Percentiles rank a stretch among this genome's conserved stretches.
phyloP scores from a whole-genome alignment of 208 protist species.

The Trypanosomatidae sp. region DNA sequence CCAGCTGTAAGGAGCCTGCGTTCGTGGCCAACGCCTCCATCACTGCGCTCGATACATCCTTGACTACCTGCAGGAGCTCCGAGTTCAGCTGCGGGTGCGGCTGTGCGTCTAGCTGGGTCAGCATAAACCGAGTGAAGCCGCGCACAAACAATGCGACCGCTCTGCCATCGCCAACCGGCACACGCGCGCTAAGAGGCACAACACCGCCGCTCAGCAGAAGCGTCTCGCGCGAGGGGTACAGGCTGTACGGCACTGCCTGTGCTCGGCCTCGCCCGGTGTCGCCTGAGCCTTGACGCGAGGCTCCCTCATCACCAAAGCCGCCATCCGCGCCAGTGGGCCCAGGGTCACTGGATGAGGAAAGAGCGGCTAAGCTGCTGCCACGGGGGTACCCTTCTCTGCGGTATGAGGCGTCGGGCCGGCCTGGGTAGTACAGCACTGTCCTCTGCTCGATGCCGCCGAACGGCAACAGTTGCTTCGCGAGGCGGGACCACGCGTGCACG shows the following conservation, averaged over 20 bases:
- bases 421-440: slow-evolving; percentile 70
- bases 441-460: slow-evolving; percentile 54
- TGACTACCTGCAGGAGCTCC: slow-evolving; percentile 12
- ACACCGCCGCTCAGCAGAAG: slow-evolving; percentile 79
- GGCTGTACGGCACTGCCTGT: slow-evolving; percentile 2
- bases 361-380: neutral
- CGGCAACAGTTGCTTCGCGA: slow-evolving; percentile 51
- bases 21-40: slow-evolving; percentile 27
- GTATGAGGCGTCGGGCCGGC: slow-evolving; percentile 19
- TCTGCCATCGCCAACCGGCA: slow-evolving; percentile 46
- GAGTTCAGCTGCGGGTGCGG: neutral
- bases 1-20: slow-evolving; percentile 24
- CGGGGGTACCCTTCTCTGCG: slow-evolving; percentile 1
- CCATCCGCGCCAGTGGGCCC: neutral
- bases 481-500: slow-evolving; percentile 33
- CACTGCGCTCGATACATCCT: slow-evolving; percentile 21
- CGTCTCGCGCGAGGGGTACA: slow-evolving; percentile 61
- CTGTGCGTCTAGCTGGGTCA: neutral
- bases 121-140: slow-evolving; percentile 26
- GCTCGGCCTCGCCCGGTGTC: neutral
- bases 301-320: neutral
- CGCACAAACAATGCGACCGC: slow-evolving; percentile 40
- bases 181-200: slow-evolving; percentile 76
- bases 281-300: neutral
- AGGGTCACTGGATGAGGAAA: slow-evolving; percentile 1